Base-by-base conservation (phyloP, 1,139 yeast genomes). In the Yamadazyma diospyri region DNA sequence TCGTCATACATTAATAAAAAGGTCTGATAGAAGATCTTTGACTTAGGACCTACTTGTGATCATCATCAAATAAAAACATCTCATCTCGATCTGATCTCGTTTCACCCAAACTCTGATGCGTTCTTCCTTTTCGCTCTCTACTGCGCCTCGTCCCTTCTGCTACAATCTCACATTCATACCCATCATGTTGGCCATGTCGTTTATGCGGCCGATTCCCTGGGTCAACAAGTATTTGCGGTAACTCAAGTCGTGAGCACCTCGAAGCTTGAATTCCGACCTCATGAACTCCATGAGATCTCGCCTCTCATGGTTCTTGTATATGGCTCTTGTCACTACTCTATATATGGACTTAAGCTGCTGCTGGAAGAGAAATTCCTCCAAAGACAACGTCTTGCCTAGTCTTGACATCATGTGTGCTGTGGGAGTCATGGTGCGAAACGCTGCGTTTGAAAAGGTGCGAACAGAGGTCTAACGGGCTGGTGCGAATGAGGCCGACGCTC, bases 331-430 rank as follows among this genome's bases (percentile, higher is more conserved):
- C 15, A 66, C 48, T 16, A 55, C 57, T 27, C 69, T 49, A 42
- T 69, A 69, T 2, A 60, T 55, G 15, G 50, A 43, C 18, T 50
- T 48, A 6, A 67, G 55, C 35, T 58, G 56, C 31, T 53, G 59
- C 22, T 71, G 54, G 33, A 68, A 67, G 14, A 68, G 37, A 40
- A 66, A 69, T 39, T 69, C 74, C 23, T 69, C 71, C 4, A 69
- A 48, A 3, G 72, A 51, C 13, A 63, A 39, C 2, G 59, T 43
- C 9, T 41, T 42, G 1, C 49, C 46, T 10, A 45, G 38, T 18
- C 41, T 42, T 4, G 29, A 23, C 2, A 25, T 9, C 20, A 9
- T 18, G 8, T 6, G 5, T n/a, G n/a, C n/a, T 30, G 12, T 13
- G 33, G 31, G 9, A 30, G 20, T 9, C 9, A 18, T 7, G 9